phyloP scores from a whole-genome alignment of 352 stramenopile genomes.

The Pythium aquatile region DNA sequence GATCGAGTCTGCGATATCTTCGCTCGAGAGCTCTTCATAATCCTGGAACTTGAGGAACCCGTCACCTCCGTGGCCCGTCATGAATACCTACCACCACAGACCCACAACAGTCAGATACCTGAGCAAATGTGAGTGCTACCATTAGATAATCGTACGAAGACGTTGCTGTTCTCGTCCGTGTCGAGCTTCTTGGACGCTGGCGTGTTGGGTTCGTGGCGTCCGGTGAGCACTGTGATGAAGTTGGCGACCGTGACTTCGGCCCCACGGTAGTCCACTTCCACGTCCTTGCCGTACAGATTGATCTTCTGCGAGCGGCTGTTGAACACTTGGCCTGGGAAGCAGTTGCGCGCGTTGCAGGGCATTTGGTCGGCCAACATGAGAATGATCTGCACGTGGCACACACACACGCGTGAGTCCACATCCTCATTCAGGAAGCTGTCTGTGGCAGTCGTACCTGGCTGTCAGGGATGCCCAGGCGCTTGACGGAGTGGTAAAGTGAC shows the following conservation, averaged over 20 bases:
- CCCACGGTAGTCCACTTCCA: conserved; percentile 94
- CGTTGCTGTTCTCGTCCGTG: conserved; percentile 88
- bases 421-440: too few species aligned
- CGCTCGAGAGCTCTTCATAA: conserved; percentile 94
- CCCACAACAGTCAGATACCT: background rate
- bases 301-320: conserved; percentile 89
- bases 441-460: conserved; percentile 63
- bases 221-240: conserved; percentile 94
- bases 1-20: conserved; percentile 92
- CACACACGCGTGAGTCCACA: background rate
- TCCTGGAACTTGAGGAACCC: conserved; percentile 99
- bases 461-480: conserved; percentile 91
- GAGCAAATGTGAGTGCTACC: too few species aligned
- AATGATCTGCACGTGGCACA: conserved; percentile 72
- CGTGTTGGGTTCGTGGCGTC: conserved; percentile 85
- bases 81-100: conserved; percentile 60
- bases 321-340: conserved; percentile 89
- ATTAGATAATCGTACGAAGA: conserved; percentile 47
- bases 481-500: conserved; percentile 93
- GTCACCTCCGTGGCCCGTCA: conserved; percentile 96
- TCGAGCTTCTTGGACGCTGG: conserved; percentile 88
- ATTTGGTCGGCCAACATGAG: conserved; percentile 97
- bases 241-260: conserved; percentile 96
- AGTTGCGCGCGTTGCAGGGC: conserved; percentile 91
- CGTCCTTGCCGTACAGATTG: conserved; percentile 90